A percentile compares a stretch with the other conserved stretches of the same genome.
These are phyloP conservation scores for Tripterygium wilfordii DNA, from an alignment of 177 flowering plant genomes.

Conservation along the genomic window DNA sequence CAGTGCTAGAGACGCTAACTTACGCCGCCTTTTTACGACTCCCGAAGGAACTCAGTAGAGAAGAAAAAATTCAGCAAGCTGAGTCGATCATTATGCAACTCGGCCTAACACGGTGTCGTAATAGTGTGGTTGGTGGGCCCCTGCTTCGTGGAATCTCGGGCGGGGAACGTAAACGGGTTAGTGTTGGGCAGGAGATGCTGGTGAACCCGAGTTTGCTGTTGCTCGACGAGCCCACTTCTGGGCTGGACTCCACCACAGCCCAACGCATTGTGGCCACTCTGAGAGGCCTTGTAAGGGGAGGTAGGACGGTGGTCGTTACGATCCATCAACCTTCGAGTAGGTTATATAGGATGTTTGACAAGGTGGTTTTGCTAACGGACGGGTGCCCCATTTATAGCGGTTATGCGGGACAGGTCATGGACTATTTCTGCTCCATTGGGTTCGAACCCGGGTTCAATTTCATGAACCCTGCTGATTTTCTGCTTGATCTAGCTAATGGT, in stretches of 20 bases:
- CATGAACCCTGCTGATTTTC: constrained; percentile 82
- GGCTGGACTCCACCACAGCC: constrained; percentile 92
- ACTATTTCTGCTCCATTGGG: constrained; percentile 62
- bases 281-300: constrained; percentile 62
- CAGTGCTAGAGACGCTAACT: constrained; percentile 71
- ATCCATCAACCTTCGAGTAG: constrained; percentile 93
- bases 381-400: constrained; percentile 68
- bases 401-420: constrained; percentile 43
- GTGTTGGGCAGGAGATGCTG: constrained; percentile 90
- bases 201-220: constrained; percentile 81
- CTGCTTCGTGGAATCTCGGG: constrained; percentile 79
- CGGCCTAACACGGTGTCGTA: constrained; percentile 60
- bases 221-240: constrained; percentile 94
- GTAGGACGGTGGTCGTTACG: constrained; percentile 70
- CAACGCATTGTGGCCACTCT: constrained; percentile 58
- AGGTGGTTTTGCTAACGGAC: constrained; percentile 65
- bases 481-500: constrained; percentile 92
- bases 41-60: constrained; percentile 40
- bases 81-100: constrained; percentile 56
- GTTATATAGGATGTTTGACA: constrained; percentile 75
- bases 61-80: constrained; percentile 59
- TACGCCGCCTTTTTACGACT: constrained; percentile 70
- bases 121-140: constrained; percentile 57
- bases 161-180: constrained; percentile 88
- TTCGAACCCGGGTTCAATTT: constrained; percentile 38